These are phyloP conservation scores for Copromyces sp. DNA, from an alignment of 495 filamentous ascomycete genomes.

Conservation along the genomic window DNA sequence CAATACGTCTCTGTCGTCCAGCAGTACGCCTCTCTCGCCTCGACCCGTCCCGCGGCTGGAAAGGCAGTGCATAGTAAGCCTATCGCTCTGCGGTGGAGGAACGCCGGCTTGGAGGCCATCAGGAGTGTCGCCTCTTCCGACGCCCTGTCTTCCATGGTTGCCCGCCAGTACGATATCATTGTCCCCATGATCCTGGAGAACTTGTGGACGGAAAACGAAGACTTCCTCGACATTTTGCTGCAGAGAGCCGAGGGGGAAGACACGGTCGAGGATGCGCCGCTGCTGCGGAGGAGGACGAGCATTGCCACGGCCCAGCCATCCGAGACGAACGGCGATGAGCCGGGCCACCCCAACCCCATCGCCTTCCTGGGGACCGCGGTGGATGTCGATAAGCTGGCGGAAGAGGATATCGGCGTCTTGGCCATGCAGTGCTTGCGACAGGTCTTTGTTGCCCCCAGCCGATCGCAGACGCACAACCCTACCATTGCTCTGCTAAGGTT, in stretches of 20 bases:
- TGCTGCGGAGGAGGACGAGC: slow-evolving; percentile 59
- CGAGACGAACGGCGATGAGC: slow-evolving; percentile 47
- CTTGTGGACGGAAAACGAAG: slow-evolving; percentile 64
- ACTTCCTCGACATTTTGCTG: slow-evolving; percentile 53
- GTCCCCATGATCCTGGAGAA: slow-evolving; percentile 79
- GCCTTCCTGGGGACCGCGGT: slow-evolving; percentile 63
- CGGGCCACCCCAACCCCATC: slow-evolving; percentile 50
- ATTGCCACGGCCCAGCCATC: slow-evolving; percentile 56
- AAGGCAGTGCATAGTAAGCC: slow-evolving; percentile 52
- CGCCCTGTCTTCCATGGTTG: slow-evolving; percentile 59
- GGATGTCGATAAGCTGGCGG: slow-evolving; percentile 75
- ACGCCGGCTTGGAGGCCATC: slow-evolving; percentile 68
- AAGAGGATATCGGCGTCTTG: slow-evolving; percentile 73
- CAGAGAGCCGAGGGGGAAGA: slow-evolving; percentile 52
- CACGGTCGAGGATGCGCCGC: slow-evolving; percentile 50
- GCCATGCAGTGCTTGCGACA: slow-evolving; percentile 74
- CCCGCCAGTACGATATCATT: slow-evolving; percentile 60
- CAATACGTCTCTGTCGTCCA: slow-evolving; percentile 72
- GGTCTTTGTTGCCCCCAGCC: slow-evolving; percentile 66
- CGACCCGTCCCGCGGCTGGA: slow-evolving; percentile 37
- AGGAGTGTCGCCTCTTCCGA: slow-evolving; percentile 69
- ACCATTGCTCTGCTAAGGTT: slow-evolving; percentile 62
- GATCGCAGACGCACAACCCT: slow-evolving; percentile 64
- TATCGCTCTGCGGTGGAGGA: slow-evolving; percentile 74
- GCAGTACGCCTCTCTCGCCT: slow-evolving; percentile 69